These are phyloP conservation scores for Blumeria hordei DNA, from an alignment of 2,329 filamentous ascomycete genomes.

Conservation along the genomic window DNA sequence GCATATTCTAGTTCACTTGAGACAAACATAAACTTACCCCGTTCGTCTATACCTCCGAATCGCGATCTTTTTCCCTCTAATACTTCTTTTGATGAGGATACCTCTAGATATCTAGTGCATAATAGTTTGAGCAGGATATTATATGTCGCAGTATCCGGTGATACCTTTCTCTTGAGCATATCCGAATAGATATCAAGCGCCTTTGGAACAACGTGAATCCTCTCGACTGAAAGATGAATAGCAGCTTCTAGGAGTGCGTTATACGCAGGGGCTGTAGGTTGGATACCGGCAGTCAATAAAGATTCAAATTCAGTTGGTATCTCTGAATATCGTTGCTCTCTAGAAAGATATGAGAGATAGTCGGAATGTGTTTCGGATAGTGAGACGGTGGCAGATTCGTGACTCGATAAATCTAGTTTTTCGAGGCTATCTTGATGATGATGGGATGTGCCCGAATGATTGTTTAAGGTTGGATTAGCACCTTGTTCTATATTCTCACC, in stretches of 20 bases:
- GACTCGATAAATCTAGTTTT: slow-evolving; percentile 18
- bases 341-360: slow-evolving; percentile 51
- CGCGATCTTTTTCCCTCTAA: slow-evolving; percentile 65
- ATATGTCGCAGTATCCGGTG: slow-evolving; percentile 67
- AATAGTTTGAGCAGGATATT: slow-evolving; percentile 67
- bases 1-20: slow-evolving; percentile 37
- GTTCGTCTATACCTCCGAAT: slow-evolving; percentile 65
- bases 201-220: slow-evolving; percentile 68
- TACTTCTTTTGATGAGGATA: slow-evolving; percentile 43
- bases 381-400: slow-evolving; percentile 29
- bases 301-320: slow-evolving; percentile 80
- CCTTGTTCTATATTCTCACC: slow-evolving; percentile 13
- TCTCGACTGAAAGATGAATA: slow-evolving; percentile 55
- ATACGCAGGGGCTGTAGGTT: slow-evolving; percentile 68
- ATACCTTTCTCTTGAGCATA: slow-evolving; percentile 70
- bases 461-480: slow-evolving; percentile 4
- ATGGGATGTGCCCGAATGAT: slow-evolving; percentile 6
- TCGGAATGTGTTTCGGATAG: slow-evolving; percentile 52
- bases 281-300: slow-evolving; percentile 61
- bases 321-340: slow-evolving; percentile 52
- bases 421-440: slow-evolving; percentile 9
- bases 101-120: slow-evolving; percentile 56
- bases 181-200: slow-evolving; percentile 88
- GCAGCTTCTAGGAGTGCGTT: slow-evolving; percentile 72
- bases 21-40: slow-evolving; percentile 66